Evolutionary conservation across 164 flowering plant species (phyloP).

Genomic region (grape (Vitis vinifera)): ASM3070453v1 NC_081817.1:1376501-1377000

Average conservation of each 20-base stretch:
- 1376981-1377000: neutral
- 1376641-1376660: conserved; percentile 48
- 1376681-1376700: conserved; percentile 50
- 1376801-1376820: neutral
- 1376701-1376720: conserved; percentile 75
- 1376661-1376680: conserved; percentile 48
- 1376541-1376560: neutral
- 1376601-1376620: neutral
- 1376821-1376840: neutral
- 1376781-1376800: neutral
- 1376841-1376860: neutral
- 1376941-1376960: neutral
- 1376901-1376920: neutral
- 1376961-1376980: neutral
- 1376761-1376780: neutral
- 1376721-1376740: conserved; percentile 58
- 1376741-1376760: neutral
- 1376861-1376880: neutral
- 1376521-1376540: neutral
- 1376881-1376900: neutral
- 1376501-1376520: conserved; percentile 23
- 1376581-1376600: neutral
- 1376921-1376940: neutral
- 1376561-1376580: neutral
- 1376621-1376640: neutral